A percentile compares a stretch with the other conserved stretches of the same genome.
phyloP scores from a whole-genome alignment of 2,329 filamentous ascomycete species.

The Penicillium concentricum region DNA sequence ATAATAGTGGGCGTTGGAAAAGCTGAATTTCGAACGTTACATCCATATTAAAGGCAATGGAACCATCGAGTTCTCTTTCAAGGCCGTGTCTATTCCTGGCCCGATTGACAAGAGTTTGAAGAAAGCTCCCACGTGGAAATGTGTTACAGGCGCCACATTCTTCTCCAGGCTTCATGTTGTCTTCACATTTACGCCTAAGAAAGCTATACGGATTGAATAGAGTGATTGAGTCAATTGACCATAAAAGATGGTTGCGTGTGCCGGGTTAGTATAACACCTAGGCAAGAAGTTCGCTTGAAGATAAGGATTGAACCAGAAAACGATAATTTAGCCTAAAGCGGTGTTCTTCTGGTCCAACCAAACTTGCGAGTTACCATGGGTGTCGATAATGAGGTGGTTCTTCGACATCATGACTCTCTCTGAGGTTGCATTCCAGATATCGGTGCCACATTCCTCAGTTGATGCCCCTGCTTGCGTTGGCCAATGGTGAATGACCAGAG shows the following conservation, averaged over 20 bases:
- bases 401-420: constrained; percentile 5
- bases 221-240: not conserved
- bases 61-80: constrained; percentile 3
- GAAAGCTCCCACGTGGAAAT: constrained; percentile 3
- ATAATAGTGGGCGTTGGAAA: not conserved
- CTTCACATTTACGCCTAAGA: not conserved
- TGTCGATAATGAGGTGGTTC: not conserved
- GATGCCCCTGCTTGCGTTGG: constrained; percentile 2
- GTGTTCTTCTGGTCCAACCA: not conserved
- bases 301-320: not conserved
- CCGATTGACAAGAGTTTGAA: not conserved
- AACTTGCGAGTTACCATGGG: not conserved
- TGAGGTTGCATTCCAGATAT: constrained; percentile 13
- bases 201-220: not conserved
- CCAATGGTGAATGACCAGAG: not conserved
- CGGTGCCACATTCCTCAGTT: constrained; percentile 18
- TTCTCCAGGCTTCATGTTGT: not conserved
- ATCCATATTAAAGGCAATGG: constrained; percentile 9
- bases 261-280: not conserved
- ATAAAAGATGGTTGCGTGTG: not conserved
- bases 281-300: not conserved
- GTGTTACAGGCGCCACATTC: not conserved
- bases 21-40: constrained; percentile 8
- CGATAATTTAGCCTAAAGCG: not conserved
- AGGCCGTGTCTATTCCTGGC: constrained; percentile 10